Conservation (phyloP, 2,329 filamentous ascomycete genomes). For the Tolypocladium ophioglossoides region DNA sequence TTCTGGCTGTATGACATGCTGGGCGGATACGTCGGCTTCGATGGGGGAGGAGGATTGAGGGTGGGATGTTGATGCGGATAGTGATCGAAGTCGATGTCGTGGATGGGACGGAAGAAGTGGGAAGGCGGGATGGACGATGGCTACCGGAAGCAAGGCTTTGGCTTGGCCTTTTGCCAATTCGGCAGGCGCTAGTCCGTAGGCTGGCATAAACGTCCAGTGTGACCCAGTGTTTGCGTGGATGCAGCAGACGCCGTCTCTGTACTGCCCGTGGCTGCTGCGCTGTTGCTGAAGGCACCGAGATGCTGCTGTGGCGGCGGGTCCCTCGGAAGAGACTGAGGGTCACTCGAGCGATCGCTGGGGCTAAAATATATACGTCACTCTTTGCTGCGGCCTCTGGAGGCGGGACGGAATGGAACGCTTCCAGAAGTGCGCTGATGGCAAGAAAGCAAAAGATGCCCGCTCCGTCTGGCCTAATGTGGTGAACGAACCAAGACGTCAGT, state of each 20-base stretch:
- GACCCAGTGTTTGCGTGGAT: not conserved
- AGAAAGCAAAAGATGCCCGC: too few species aligned
- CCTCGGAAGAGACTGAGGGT: not conserved
- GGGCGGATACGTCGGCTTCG: not conserved
- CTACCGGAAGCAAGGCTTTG: too few species aligned
- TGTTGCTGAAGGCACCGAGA: not conserved
- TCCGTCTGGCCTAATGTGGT: too few species aligned
- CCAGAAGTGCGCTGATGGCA: not conserved
- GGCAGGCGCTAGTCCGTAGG: not conserved
- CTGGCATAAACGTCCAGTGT: too few species aligned
- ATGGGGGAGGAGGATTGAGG: not conserved
- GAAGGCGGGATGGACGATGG: not conserved
- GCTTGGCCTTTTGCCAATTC: not conserved
- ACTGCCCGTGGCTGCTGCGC: not conserved
- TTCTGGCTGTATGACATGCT: conserved; percentile 14
- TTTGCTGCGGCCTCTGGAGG: not conserved
- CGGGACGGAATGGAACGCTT: not conserved
- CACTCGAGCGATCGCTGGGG: not conserved
- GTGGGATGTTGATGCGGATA: not conserved
- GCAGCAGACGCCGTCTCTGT: too few species aligned
- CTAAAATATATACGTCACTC: not conserved
- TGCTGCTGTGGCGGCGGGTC: not conserved
- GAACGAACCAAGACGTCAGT: not conserved
- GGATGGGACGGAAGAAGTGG: not conserved
- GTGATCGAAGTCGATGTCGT: not conserved